Conservation (phyloP, 148 eudicot species). For the Spergularia bocconei region DNA sequence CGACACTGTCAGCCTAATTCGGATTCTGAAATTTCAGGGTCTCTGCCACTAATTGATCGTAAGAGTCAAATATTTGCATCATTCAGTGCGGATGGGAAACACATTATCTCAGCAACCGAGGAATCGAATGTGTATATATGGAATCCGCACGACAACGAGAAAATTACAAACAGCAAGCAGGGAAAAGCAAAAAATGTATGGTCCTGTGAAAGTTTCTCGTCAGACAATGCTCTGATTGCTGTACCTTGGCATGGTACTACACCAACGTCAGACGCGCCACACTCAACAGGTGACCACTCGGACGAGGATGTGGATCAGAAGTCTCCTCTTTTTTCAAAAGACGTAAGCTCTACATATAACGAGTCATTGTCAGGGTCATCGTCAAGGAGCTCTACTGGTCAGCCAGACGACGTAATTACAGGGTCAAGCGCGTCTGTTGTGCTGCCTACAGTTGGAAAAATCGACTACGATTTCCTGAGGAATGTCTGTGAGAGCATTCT, state of each 20-base stretch:
- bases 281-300: constrained; percentile 1
- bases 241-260: constrained; percentile 69
- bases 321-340: constrained; percentile 26
- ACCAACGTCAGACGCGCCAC: constrained; percentile 25
- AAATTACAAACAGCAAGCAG: constrained; percentile 26
- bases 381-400: constrained; percentile 37
- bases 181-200: constrained; percentile 34
- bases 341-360: constrained; percentile 25
- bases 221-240: constrained; percentile 48
- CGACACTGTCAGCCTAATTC: too few species aligned
- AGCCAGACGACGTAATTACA: constrained; percentile 49
- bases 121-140: constrained; percentile 64
- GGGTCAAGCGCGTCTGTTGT: constrained; percentile 22
- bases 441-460: constrained; percentile 29
- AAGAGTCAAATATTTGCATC: constrained; percentile 58
- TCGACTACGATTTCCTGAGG: constrained; percentile 47
- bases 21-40: constrained; percentile 4
- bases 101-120: constrained; percentile 57
- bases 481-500: constrained; percentile 40
- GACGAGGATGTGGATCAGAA: constrained; percentile 7
- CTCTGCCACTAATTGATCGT: constrained; percentile 26
- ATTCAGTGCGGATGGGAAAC: constrained; percentile 77
- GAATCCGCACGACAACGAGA: constrained; percentile 41
- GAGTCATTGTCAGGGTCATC: constrained; percentile 39
- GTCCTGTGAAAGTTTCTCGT: constrained; percentile 56